Percentiles rank a stretch among this genome's conserved stretches.
These are phyloP conservation scores for Reticulascus tulasneorum DNA, from an alignment of 2,329 filamentous ascomycete genomes.

Conservation along the genomic window DNA sequence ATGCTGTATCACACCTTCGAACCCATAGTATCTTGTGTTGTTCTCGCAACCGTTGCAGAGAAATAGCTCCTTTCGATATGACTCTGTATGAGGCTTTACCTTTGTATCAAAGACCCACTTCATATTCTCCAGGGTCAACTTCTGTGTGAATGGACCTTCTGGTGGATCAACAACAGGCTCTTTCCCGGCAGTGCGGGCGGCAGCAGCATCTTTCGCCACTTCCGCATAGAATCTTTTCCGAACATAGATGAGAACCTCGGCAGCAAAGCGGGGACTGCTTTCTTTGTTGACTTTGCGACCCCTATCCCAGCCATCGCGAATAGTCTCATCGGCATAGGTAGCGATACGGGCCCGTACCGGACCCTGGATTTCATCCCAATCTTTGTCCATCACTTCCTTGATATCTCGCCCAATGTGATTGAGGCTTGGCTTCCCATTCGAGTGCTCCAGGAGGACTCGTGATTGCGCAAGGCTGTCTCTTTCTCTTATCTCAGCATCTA, in stretches of 20 bases:
- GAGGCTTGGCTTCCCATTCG: conserved; percentile 10
- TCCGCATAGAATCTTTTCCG: conserved; percentile 63
- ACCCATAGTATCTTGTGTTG: conserved; percentile 65
- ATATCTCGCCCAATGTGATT: conserved; percentile 28
- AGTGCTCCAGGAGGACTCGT: conserved; percentile 29
- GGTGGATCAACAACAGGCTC: conserved; percentile 42
- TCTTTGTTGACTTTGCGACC: conserved; percentile 61
- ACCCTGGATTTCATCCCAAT: conserved; percentile 68
- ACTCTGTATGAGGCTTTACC: conserved; percentile 65
- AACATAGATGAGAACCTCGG: conserved; percentile 65
- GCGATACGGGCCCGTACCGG: conserved; percentile 63
- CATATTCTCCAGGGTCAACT: conserved; percentile 77
- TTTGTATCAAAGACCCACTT: conserved; percentile 80
- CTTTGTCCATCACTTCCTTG: conserved; percentile 59
- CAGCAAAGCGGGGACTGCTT: conserved; percentile 65
- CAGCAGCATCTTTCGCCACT: conserved; percentile 48
- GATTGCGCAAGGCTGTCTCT: conserved; percentile 30
- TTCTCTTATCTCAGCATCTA: conserved; percentile 58
- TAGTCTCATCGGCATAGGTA: conserved; percentile 66
- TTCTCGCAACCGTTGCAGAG: conserved; percentile 67
- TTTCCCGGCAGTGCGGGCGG: conserved; percentile 40
- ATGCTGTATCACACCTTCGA: conserved; percentile 78
- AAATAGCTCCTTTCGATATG: conserved; percentile 67
- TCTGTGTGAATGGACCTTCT: conserved; percentile 53
- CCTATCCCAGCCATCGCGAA: conserved; percentile 60